Percentiles rank a stretch among this genome's conserved stretches.
phyloP scores from a whole-genome alignment of 805 yeast genomes.

The Nakazawaea holstii region DNA sequence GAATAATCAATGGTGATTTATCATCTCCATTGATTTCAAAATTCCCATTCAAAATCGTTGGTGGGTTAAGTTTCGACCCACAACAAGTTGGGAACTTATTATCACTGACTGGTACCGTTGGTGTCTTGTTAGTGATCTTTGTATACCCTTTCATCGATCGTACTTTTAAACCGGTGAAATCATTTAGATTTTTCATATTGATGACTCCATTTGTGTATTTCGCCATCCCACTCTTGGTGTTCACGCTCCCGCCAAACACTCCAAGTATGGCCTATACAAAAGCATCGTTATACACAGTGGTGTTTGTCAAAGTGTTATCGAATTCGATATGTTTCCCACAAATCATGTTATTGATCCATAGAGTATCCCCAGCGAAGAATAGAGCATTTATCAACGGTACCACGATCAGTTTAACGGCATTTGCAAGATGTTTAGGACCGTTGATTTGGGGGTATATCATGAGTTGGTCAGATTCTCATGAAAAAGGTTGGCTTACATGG shows the following conservation, averaged over 20 bases:
- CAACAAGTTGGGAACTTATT: conserved; percentile 44
- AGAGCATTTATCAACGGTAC: conserved; percentile 58
- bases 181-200: conserved; percentile 34
- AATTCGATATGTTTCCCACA: conserved; percentile 48
- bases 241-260: conserved; percentile 27
- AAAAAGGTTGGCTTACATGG: conserved; percentile 12
- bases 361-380: conserved; percentile 46
- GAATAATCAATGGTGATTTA: conserved; percentile 1
- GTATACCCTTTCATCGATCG: conserved; percentile 49
- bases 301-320: conserved; percentile 24
- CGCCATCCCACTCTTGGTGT: conserved; percentile 41
- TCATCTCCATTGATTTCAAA: conserved; percentile 11
- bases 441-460: conserved; percentile 44
- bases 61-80: conserved; percentile 47
- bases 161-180: conserved; percentile 35
- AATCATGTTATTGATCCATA: conserved; percentile 46
- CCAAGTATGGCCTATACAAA: conserved; percentile 3
- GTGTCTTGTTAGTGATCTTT: conserved; percentile 42
- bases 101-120: conserved; percentile 49
- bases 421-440: conserved; percentile 56
- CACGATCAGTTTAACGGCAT: conserved; percentile 46
- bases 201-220: conserved; percentile 41
- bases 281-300: conserved; percentile 22
- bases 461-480: conserved; percentile 9
- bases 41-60: conserved; percentile 44